A percentile compares a stretch with the other conserved stretches of the same genome.
Evolutionary conservation across 1,139 yeast species (phyloP).

Genomic region (Maudiozyma humilis): DNA sequence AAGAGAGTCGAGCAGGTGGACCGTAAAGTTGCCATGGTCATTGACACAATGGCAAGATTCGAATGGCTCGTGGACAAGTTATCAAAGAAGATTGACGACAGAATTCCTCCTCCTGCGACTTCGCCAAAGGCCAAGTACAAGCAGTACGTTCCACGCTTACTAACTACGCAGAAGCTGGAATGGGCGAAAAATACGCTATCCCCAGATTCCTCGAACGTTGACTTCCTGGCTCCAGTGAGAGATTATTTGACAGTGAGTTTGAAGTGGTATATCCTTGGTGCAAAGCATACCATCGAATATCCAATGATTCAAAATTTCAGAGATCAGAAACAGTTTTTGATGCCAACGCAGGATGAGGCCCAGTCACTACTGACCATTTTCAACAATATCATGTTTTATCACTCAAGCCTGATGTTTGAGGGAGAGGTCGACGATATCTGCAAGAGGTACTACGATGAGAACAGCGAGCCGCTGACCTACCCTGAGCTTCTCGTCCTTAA

Average conservation of each 20-base stretch:
- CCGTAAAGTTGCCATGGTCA: conserved; percentile 19
- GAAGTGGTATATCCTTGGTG: conserved; percentile 24
- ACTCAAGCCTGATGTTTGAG: background rate
- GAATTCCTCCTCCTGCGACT: conserved; percentile 2
- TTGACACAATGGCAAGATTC: conserved; percentile 19
- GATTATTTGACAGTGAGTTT: conserved; percentile 15
- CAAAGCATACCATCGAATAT: conserved; percentile 20
- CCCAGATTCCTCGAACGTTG: conserved; percentile 8
- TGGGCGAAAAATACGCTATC: conserved; percentile 18
- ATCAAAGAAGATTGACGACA: conserved; percentile 8
- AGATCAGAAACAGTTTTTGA: background rate
- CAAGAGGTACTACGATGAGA: conserved; percentile 16
- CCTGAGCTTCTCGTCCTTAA: conserved; percentile 24
- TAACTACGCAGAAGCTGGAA: conserved; percentile 19
- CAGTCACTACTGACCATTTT: conserved; percentile 19
- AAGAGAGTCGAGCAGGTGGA: conserved; percentile 19
- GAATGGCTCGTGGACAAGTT: conserved; percentile 14
- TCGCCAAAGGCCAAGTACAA: conserved; percentile 10
- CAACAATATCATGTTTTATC: conserved; percentile 11
- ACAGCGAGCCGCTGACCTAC: conserved; percentile 15
- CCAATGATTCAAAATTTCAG: conserved; percentile 16
- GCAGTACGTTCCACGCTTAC: conserved; percentile 16
- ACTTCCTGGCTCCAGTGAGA: conserved; percentile 17
- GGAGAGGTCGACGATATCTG: conserved; percentile 13
- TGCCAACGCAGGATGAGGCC: conserved; percentile 23